A percentile compares a stretch with the other conserved stretches of the same genome.
Evolutionary conservation across 2,329 filamentous ascomycete genomes (phyloP).

Genomic region (Colletotrichum tamarilloi): DNA sequence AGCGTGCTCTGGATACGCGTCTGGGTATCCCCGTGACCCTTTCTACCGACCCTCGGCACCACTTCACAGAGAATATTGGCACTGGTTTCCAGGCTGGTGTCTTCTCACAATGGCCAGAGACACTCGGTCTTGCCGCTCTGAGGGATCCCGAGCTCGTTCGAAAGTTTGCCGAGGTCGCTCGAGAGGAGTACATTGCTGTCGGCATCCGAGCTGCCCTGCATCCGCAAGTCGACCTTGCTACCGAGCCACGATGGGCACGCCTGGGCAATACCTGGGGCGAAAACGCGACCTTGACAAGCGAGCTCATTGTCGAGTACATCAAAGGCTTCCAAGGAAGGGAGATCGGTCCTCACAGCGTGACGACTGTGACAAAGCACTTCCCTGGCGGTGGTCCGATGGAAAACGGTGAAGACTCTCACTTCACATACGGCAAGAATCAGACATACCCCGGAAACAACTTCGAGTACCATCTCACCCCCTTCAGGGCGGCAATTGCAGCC

Average conservation of each 20-base stretch:
- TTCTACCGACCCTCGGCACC: conserved; percentile 59
- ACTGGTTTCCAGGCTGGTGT: conserved; percentile 54
- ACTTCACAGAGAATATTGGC: conserved; percentile 55
- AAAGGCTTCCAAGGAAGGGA: conserved; percentile 58
- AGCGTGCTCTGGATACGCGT: conserved; percentile 54
- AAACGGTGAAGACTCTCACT: conserved; percentile 64
- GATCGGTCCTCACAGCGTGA: conserved; percentile 56
- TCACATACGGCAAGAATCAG: conserved; percentile 62
- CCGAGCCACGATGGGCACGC: conserved; percentile 62
- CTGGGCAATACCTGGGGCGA: conserved; percentile 59
- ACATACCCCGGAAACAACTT: conserved; percentile 62
- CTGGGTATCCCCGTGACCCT: conserved; percentile 61
- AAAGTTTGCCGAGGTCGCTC: conserved; percentile 59
- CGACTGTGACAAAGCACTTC: conserved; percentile 65
- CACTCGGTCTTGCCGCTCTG: conserved; percentile 60
- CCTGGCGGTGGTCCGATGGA: conserved; percentile 61
- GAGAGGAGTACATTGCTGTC: conserved; percentile 56
- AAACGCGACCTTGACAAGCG: conserved; percentile 53
- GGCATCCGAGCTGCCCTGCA: conserved; percentile 59
- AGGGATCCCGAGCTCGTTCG: conserved; percentile 55
- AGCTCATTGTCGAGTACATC: conserved; percentile 55
- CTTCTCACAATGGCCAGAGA: conserved; percentile 64
- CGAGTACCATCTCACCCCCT: conserved; percentile 61
- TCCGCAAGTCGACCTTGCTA: conserved; percentile 62
- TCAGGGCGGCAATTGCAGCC: conserved; percentile 60